Evolutionary conservation across 352 stramenopile species (phyloP), one percentile per base, ranked within the genome.

Genomic region (Bremia lactucae): DNA sequence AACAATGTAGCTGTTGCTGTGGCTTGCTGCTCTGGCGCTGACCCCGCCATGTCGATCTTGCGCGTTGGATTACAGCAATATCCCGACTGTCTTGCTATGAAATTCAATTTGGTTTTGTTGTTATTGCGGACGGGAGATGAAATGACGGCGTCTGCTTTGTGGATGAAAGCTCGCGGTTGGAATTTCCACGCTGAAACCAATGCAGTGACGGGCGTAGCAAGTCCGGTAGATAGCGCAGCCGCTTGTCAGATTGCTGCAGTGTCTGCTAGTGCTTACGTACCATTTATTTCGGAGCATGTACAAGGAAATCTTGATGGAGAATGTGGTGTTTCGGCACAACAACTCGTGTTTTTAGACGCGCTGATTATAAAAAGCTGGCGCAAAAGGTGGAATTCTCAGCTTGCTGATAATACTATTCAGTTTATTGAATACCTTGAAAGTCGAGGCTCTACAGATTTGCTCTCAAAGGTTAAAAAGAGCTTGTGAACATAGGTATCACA

Each of bases 91-190:
- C 33, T 83, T 6, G 45, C 56, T 6, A 46, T 87, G 2, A 62
- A 59, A 15, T 90, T 89, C 46, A 93, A 93, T 34, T 50, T 89
- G 11, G 65, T 69, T 21, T 48, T 90, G n/a, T 51, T 93, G 25
- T 57, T 93, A 0, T 90, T 73, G 80, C 58, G 75, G 11, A 59
- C 68, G 10, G 37, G 46, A 2, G 59, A 87, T 10, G 60, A 60
- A 36, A 48, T 63, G 2, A 49, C 51, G 21, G 77, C 77, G 13
- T 85, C 62, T 24, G 46, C 57, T n/a, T 16, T 88, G 15, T 93
- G 80, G 80, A 55, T 83, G 13, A 65, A 85, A 50, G 58, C 63
- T 49, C 71, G 77, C 2, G 61, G 57, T 0, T 89, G 68, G 72
- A 62, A 55, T 33, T 42, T 73, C 1, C 49, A 55, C 29, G 67